A percentile compares a stretch with the other conserved stretches of the same genome.
phyloP scores from a whole-genome alignment of 2,329 filamentous ascomycete genomes.

The Pseudogymnoascus sp. region DNA sequence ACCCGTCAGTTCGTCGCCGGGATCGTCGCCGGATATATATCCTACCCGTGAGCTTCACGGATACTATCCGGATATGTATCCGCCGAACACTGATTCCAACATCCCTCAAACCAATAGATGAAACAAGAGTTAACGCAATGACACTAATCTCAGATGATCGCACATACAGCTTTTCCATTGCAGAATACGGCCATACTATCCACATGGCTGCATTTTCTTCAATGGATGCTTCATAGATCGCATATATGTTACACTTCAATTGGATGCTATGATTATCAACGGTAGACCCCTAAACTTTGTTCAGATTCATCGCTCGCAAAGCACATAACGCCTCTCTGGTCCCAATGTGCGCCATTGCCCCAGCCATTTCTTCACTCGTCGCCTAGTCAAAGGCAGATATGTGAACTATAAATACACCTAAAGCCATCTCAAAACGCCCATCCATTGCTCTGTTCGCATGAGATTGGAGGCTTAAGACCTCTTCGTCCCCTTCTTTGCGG shows the following conservation, averaged over 20 bases:
- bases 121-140: too few species aligned
- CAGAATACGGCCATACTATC: background rate
- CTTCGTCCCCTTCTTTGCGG: constrained; percentile 53
- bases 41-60: too few species aligned
- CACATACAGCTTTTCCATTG: too few species aligned
- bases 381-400: background rate
- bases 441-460: background rate
- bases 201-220: background rate
- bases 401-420: constrained; percentile 5
- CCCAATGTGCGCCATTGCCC: constrained; percentile 5
- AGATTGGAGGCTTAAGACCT: constrained; percentile 12
- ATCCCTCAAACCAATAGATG: background rate
- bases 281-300: background rate
- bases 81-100: too few species aligned
- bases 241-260: background rate
- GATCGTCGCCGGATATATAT: too few species aligned
- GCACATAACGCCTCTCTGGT: background rate
- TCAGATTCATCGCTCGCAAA: constrained; percentile 1
- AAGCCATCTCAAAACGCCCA: background rate
- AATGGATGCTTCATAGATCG: background rate
- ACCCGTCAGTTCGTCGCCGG: too few species aligned
- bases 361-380: background rate
- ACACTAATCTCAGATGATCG: too few species aligned
- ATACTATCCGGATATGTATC: too few species aligned
- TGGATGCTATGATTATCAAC: background rate